Conservation (phyloP, 2,329 filamentous ascomycete species). For the Colletotrichum acutatum region DNA sequence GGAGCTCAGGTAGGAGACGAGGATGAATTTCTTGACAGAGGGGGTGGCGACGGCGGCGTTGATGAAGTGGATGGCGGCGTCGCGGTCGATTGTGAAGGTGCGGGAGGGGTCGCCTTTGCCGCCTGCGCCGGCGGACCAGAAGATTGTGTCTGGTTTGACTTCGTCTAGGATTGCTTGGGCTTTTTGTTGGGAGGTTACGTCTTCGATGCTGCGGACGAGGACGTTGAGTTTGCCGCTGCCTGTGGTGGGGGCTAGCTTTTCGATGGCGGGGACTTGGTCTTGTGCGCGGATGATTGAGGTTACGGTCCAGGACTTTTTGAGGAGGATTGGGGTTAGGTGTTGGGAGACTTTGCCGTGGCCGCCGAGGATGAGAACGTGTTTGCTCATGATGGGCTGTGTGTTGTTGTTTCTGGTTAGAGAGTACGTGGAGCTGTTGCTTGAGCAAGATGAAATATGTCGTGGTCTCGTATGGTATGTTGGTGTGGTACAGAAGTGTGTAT, state of each 20-base stretch:
- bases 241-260: constrained; percentile 65
- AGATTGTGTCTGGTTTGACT: constrained; percentile 72
- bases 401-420: background rate
- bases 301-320: constrained; percentile 79
- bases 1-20: constrained; percentile 70
- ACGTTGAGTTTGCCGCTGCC: constrained; percentile 73
- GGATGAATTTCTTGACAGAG: constrained; percentile 69
- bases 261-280: constrained; percentile 73
- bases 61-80: constrained; percentile 73
- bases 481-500: background rate
- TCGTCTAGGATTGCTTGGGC: constrained; percentile 71
- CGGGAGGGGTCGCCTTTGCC: constrained; percentile 65
- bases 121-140: constrained; percentile 75
- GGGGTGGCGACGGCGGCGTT: constrained; percentile 66
- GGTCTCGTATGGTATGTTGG: too few relatives aligned
- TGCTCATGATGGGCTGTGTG: constrained; percentile 40
- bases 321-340: constrained; percentile 79
- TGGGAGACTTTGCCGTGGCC: constrained; percentile 85
- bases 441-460: too few relatives aligned
- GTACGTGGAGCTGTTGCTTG: background rate
- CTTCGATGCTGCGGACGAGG: constrained; percentile 76
- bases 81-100: constrained; percentile 69
- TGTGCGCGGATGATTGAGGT: constrained; percentile 81
- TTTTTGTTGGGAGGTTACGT: constrained; percentile 71
- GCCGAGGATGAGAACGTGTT: constrained; percentile 77